These are phyloP conservation scores for Saccharomyces mikatae DNA, from an alignment of 805 yeast species.

Conservation along the genomic window DNA sequence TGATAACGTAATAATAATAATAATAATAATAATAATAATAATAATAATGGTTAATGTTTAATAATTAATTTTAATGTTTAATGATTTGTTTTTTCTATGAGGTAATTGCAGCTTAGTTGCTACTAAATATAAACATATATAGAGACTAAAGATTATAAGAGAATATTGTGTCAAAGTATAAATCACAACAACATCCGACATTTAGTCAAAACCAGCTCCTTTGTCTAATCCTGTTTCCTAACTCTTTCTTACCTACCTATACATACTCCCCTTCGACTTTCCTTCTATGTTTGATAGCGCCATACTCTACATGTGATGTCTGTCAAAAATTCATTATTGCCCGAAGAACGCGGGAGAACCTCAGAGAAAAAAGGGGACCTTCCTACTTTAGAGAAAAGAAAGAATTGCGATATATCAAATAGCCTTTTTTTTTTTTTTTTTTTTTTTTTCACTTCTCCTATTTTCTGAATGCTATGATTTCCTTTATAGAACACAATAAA, in stretches of 20 bases:
- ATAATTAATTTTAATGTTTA: not conserved
- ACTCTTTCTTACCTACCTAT: no score
- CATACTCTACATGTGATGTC: not conserved
- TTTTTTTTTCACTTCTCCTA: not conserved
- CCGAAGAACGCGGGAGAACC: not conserved
- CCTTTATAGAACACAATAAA: not conserved
- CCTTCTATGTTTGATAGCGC: not conserved
- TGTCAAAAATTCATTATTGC: not conserved
- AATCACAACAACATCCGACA: not conserved
- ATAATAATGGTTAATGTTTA: not conserved
- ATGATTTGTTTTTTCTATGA: not conserved
- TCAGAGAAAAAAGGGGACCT: not conserved
- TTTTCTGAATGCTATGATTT: not conserved
- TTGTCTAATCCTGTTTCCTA: no score
- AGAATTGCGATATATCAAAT: not conserved
- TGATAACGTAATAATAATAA: not conserved
- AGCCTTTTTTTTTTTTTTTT: not conserved
- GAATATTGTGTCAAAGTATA: no score
- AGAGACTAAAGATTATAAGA: not conserved
- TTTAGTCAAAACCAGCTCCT: no score
- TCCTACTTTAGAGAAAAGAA: not conserved
- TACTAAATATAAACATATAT: not conserved
- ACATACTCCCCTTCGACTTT: not conserved
- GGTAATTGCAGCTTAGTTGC: not conserved
- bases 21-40: no score